phyloP scores from a whole-genome alignment of 176 grass and related monocot species.

The Pontederia crassipes region DNA sequence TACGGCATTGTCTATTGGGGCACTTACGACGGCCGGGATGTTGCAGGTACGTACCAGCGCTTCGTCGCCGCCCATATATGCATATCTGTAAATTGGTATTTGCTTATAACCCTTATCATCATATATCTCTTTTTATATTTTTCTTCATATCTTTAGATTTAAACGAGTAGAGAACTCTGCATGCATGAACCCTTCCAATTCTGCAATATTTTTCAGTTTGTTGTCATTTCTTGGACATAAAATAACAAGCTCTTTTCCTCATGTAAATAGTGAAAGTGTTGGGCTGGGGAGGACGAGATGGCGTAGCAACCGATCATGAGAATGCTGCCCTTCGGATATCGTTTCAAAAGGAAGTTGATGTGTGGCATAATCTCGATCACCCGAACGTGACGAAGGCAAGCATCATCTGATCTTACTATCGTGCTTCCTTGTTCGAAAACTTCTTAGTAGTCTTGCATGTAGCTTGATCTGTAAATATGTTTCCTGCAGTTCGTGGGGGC shows the following conservation, averaged over 20 bases:
- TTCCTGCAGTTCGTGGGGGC: conserved; percentile 68
- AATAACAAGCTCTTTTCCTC: neutral
- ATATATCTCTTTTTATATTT: too few species aligned
- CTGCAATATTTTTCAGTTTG: neutral
- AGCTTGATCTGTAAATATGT: neutral
- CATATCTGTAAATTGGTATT: too few species aligned
- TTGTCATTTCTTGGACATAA: conserved; percentile 1
- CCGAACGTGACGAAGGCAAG: conserved; percentile 56
- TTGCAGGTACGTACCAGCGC: conserved; percentile 37
- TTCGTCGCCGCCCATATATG: too few species aligned
- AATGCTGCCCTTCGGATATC: conserved; percentile 29
- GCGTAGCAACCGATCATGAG: conserved; percentile 31
- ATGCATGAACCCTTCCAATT: neutral
- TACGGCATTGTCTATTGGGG: conserved; percentile 68
- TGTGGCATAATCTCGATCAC: conserved; percentile 54
- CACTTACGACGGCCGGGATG: conserved; percentile 59
- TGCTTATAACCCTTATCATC: too few species aligned
- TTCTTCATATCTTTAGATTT: too few species aligned
- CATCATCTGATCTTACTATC: neutral
- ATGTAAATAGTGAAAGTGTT: conserved; percentile 42
- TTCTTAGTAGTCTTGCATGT: too few species aligned
- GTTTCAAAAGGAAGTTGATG: conserved; percentile 46
- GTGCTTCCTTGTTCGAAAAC: too few species aligned
- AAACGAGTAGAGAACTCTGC: too few species aligned
- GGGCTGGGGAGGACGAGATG: conserved; percentile 41